phyloP scores from a whole-genome alignment of 1,139 yeast genomes.

The Saccharomyces pastorianus region DNA sequence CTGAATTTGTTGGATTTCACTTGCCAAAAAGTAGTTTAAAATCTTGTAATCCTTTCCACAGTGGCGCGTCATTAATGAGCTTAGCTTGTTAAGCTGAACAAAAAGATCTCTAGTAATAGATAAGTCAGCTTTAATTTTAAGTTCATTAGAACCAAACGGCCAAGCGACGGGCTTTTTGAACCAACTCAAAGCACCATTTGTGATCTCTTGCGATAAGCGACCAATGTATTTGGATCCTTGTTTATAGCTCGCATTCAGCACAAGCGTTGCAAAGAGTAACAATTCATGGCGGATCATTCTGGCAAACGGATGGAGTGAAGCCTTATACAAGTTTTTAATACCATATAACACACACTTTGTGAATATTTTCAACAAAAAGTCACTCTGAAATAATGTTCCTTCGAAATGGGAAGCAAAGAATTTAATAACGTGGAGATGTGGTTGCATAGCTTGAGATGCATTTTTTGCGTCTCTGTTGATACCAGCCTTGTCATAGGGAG shows the following conservation, averaged over 20 bases:
- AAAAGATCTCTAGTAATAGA: conserved; percentile 50
- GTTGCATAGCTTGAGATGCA: conserved; percentile 50
- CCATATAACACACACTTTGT: conserved; percentile 57
- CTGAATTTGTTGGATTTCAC: conserved; percentile 62
- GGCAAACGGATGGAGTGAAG: conserved; percentile 78
- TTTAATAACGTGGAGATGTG: conserved; percentile 62
- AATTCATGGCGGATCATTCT: conserved; percentile 69
- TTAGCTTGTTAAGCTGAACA: conserved; percentile 20
- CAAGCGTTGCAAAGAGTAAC: conserved; percentile 57
- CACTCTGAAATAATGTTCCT: conserved; percentile 68
- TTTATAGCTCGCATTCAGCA: conserved; percentile 48
- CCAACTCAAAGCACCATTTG: conserved; percentile 73
- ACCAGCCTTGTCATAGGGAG: conserved; percentile 66
- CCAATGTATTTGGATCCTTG: conserved; percentile 39
- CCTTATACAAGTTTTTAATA: conserved; percentile 45
- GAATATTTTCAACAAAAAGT: conserved; percentile 60
- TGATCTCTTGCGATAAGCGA: conserved; percentile 43
- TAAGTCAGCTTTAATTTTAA: conserved; percentile 65
- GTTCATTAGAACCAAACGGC: conserved; percentile 79
- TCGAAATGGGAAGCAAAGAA: conserved; percentile 76
- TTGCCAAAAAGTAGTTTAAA: conserved; percentile 49
- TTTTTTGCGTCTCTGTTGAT: conserved; percentile 45
- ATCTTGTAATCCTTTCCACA: conserved; percentile 21
- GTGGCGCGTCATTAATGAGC: conserved; percentile 11
- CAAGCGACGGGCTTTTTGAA: conserved; percentile 54